Conservation (phyloP, 2,329 filamentous ascomycete species). For the Passalora sequoiae region DNA sequence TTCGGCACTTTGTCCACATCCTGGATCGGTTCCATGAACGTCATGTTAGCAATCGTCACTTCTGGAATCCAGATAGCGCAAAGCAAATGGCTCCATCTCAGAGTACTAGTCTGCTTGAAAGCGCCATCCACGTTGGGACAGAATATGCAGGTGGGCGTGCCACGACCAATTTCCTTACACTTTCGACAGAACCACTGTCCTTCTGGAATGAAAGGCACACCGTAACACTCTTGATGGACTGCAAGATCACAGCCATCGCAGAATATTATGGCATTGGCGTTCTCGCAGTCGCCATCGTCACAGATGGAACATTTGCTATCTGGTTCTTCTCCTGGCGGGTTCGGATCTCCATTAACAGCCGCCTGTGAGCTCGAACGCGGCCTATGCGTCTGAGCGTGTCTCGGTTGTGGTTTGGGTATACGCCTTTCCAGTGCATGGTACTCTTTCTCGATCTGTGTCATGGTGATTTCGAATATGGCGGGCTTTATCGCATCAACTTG, state of each 20-base stretch:
- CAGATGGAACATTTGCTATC: conserved; percentile 97
- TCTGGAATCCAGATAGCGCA: conserved; percentile 99
- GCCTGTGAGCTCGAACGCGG: conserved; percentile 90
- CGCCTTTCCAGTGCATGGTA: conserved; percentile 95
- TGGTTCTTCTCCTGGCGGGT: conserved; percentile 77
- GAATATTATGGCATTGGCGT: conserved; percentile 98
- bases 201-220: conserved; percentile 96
- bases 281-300: conserved; percentile 98
- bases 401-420: conserved; percentile 94
- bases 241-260: conserved; percentile 97
- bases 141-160: conserved; percentile 93
- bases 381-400: conserved; percentile 88
- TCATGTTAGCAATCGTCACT: conserved; percentile 89
- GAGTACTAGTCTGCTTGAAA: conserved; percentile 95
- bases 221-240: conserved; percentile 98
- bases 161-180: conserved; percentile 89
- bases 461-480: conserved; percentile 93
- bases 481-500: conserved; percentile 80
- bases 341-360: conserved; percentile 88
- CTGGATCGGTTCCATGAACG: conserved; percentile 97
- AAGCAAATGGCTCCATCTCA: conserved; percentile 93
- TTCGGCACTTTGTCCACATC: conserved; percentile 97
- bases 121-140: conserved; percentile 96
- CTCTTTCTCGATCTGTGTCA: conserved; percentile 98
- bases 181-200: conserved; percentile 97